Base-by-base conservation (phyloP, 805 yeast species). In the Starmerella lactis-condensi region DNA sequence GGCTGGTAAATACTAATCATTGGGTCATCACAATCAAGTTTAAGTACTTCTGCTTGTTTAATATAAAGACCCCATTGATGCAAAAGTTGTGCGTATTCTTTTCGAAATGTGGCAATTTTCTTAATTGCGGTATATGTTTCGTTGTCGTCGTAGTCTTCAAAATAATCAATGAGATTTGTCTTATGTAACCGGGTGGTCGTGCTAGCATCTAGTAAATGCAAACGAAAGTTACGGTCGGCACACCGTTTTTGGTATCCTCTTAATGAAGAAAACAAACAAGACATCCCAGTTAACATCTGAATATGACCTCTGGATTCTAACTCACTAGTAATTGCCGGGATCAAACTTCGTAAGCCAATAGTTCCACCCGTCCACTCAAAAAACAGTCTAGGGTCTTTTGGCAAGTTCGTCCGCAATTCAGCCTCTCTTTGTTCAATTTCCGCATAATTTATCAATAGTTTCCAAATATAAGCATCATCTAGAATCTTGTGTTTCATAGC, bases 61-160 rank as follows among this genome's bases (percentile, higher is more conserved):
- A 76, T 64, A 0, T 82, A 76, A 13, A 82, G 58, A 0, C 89
- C 91, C 95, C 95, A 85, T 21, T 65, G 52, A 45, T 67, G 77
- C 10, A 83, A 57, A 47, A 83, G 62, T 13, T 73, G 66, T 0
- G 94, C 82, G 50, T 85, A 83, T 41, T 72, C 74, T 14, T 65
- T 61, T 24, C 93, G 51, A 47, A 68, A 65, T 1, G n/a, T n/a
- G 12, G 30, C 24, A 7, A 41, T n/a, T n/a, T n/a, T n/a, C n/a
- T n/a, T n/a, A n/a, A n/a, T n/a, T n/a, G n/a, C n/a, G n/a, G n/a
- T n/a, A n/a, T n/a, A n/a, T n/a, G n/a, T n/a, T n/a, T n/a, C n/a
- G n/a, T n/a, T n/a, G n/a, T n/a, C n/a, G n/a, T n/a, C n/a, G n/a
- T n/a, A n/a, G n/a, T n/a, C n/a, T n/a, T n/a, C n/a, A n/a, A n/a